Evolutionary conservation across 176 grass and related monocot genomes (phyloP).

Genomic region (Neostapfia colusana): DNA sequence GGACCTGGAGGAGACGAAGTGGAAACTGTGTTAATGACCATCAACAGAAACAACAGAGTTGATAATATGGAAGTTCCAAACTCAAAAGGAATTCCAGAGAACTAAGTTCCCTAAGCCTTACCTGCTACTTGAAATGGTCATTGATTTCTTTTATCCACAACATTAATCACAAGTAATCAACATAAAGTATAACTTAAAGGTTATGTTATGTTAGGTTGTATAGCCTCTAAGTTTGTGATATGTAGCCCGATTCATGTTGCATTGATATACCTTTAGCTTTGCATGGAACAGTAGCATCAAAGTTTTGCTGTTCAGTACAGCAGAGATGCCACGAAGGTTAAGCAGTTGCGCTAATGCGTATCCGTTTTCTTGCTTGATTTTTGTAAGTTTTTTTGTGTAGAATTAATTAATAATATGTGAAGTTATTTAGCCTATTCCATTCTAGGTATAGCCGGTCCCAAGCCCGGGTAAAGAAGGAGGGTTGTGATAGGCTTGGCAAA

Average conservation of each 20-base stretch:
- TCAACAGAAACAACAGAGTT: conserved; percentile 9
- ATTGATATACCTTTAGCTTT: background rate
- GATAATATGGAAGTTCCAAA: conserved; percentile 6
- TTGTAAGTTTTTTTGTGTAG: no score
- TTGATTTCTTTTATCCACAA: background rate
- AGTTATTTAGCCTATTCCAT: background rate
- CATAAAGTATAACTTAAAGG: background rate
- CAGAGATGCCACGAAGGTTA: background rate
- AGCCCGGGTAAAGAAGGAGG: no score
- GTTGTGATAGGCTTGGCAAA: no score
- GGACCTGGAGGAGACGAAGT: conserved; percentile 55
- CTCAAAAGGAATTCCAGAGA: background rate
- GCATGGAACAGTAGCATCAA: background rate
- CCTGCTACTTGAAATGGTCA: conserved; percentile 1
- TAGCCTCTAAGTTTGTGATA: background rate
- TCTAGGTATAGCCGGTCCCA: no score
- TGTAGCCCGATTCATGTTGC: background rate
- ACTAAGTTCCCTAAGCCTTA: background rate
- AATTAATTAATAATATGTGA: no score
- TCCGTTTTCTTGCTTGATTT: no score
- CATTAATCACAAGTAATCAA: conserved; percentile 6
- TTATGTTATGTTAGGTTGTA: background rate
- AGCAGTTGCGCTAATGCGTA: no score
- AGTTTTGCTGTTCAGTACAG: background rate
- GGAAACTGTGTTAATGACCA: conserved; percentile 11